Percentiles rank a stretch among this genome's conserved stretches.
These are phyloP conservation scores for Candida labiduridarum DNA, from an alignment of 1,139 yeast species.

Conservation along the genomic window DNA sequence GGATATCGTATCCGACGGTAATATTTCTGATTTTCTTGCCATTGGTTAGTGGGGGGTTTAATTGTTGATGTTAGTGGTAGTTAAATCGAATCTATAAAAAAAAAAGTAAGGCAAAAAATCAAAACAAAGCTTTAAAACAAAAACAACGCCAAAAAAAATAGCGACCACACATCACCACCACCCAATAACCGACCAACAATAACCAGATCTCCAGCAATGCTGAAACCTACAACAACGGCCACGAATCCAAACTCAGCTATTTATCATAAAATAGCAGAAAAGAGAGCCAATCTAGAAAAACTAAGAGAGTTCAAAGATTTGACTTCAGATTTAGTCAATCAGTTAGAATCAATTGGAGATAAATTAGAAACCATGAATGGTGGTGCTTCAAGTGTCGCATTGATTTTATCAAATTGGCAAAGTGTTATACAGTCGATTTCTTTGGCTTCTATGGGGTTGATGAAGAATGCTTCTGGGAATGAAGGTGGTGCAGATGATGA, in stretches of 20 bases:
- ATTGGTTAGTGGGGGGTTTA: neutral
- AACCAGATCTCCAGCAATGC: conserved; percentile 11
- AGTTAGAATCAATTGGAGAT: conserved; percentile 51
- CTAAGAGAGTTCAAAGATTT: conserved; percentile 52
- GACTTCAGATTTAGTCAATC: conserved; percentile 48
- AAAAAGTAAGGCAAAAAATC: conserved; percentile 2
- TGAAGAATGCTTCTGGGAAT: conserved; percentile 21
- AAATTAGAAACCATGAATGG: conserved; percentile 53
- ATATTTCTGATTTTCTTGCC: conserved; percentile 7
- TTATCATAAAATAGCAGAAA: conserved; percentile 44
- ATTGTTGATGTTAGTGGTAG: neutral
- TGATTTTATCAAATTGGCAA: conserved; percentile 69
- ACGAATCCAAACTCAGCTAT: conserved; percentile 12
- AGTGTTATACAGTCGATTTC: conserved; percentile 66
- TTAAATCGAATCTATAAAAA: conserved; percentile 2
- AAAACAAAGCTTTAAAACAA: conserved; percentile 7
- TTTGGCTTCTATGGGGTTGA: conserved; percentile 63
- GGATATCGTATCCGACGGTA: neutral
- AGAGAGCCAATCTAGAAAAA: conserved; percentile 54
- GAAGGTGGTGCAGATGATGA: conserved; percentile 37
- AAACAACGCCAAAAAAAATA: conserved; percentile 1
- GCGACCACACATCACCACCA: neutral
- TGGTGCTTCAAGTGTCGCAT: conserved; percentile 60
- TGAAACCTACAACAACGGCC: conserved; percentile 6
- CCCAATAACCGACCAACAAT: neutral